Percentiles rank a stretch among this genome's conserved stretches.
Conservation (phyloP, 768 basidiomycete species). For the Lactarius hengduanensis region DNA sequence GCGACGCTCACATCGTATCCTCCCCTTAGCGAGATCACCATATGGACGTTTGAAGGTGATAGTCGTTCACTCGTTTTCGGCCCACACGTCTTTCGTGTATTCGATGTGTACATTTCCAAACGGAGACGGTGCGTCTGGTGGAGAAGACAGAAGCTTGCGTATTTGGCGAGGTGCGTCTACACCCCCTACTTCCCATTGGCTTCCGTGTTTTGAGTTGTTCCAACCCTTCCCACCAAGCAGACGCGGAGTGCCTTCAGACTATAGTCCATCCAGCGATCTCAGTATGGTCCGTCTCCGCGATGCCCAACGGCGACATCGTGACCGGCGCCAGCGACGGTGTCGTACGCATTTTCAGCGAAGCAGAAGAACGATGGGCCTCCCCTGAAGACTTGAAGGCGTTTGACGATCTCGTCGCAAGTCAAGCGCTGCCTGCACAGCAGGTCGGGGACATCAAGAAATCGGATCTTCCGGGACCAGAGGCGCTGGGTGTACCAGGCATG, state of each 20-base stretch:
- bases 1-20: conserved; percentile 17
- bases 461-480: conserved; percentile 86
- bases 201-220: conserved; percentile 1
- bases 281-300: conserved; percentile 89
- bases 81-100: conserved; percentile 97
- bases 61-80: conserved; percentile 75
- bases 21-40: conserved; percentile 72
- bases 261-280: conserved; percentile 94
- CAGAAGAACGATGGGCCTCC: conserved; percentile 70
- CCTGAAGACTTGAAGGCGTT: conserved; percentile 62
- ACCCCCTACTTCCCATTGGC: conserved; percentile 2
- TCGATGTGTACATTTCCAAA: conserved; percentile 77
- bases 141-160: conserved; percentile 91
- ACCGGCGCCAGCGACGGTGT: conserved; percentile 88
- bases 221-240: conserved; percentile 40
- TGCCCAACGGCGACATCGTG: conserved; percentile 90
- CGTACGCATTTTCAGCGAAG: conserved; percentile 81
- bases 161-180: conserved; percentile 76
- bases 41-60: conserved; percentile 88
- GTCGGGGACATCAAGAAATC: conserved; percentile 88
- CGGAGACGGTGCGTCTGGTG: conserved; percentile 84
- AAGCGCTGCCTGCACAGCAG: conserved; percentile 81
- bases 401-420: conserved; percentile 72
- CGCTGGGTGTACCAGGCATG: conserved; percentile 67
- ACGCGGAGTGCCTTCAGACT: conserved; percentile 85